phyloP scores from a whole-genome alignment of 129 eudicot genomes.

The Rutidosis leptorrhynchoides region DNA sequence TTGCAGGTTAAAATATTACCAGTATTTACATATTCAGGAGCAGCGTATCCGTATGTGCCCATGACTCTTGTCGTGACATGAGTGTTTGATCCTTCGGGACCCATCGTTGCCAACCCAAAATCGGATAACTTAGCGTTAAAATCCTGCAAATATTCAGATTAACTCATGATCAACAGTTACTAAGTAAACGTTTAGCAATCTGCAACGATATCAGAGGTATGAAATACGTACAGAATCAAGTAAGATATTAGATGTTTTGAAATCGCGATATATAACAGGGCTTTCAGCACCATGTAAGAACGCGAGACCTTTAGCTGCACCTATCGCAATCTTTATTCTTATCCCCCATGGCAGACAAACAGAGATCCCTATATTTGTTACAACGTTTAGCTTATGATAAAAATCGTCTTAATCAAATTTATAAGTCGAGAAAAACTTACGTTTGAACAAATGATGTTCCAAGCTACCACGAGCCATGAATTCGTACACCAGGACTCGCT shows the following conservation, averaged over 20 bases:
- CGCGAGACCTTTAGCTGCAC: conserved; percentile 95
- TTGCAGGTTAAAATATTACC: conserved; percentile 33
- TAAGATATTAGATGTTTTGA: conserved; percentile 89
- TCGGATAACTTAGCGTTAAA: conserved; percentile 83
- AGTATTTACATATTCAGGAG: conserved; percentile 91
- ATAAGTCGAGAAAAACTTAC: conserved; percentile 35
- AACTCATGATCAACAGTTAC: not conserved
- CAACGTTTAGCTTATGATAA: not conserved
- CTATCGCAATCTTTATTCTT: conserved; percentile 79
- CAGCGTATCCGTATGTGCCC: conserved; percentile 95
- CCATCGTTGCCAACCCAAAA: conserved; percentile 89
- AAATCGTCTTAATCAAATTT: not conserved
- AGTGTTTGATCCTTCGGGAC: conserved; percentile 86
- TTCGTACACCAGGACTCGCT: conserved; percentile 84
- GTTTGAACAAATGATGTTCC: conserved; percentile 87
- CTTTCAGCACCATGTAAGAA: conserved; percentile 92
- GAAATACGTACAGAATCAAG: conserved; percentile 72
- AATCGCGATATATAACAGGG: conserved; percentile 92
- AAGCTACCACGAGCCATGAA: conserved; percentile 98
- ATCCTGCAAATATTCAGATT: conserved; percentile 37
- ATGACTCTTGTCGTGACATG: conserved; percentile 85
- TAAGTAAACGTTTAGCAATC: not conserved
- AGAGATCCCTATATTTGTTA: conserved; percentile 53
- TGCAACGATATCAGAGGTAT: not conserved
- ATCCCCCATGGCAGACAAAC: conserved; percentile 84